phyloP scores from a whole-genome alignment of 805 yeast species.

The Yamadazyma sp. region DNA sequence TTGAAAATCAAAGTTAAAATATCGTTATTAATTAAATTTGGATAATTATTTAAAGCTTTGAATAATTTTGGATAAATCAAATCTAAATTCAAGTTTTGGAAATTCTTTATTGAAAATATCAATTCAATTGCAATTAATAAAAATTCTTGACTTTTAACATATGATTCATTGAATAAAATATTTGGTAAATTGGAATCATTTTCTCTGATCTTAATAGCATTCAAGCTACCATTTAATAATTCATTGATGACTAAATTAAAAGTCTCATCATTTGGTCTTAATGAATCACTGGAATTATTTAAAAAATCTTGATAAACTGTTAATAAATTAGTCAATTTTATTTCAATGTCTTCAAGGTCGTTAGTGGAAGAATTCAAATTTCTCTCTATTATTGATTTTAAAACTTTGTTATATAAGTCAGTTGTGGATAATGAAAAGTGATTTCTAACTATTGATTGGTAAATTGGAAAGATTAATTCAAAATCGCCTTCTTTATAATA shows the following conservation, averaged over 20 bases:
- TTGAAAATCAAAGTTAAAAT: slow-evolving; percentile 13
- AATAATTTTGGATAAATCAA: slow-evolving; percentile 34
- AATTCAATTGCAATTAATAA: slow-evolving; percentile 43
- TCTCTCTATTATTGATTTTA: slow-evolving; percentile 53
- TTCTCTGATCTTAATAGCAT: slow-evolving; percentile 21
- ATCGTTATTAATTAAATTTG: slow-evolving; percentile 22
- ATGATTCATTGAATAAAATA: slow-evolving; percentile 37
- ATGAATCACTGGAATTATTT: slow-evolving; percentile 5
- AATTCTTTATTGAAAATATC: slow-evolving; percentile 43
- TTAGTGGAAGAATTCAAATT: slow-evolving; percentile 35
- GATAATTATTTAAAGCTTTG: slow-evolving; percentile 25
- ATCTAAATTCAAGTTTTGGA: slow-evolving; percentile 30
- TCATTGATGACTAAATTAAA: slow-evolving; percentile 48
- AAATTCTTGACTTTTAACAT: slow-evolving; percentile 42
- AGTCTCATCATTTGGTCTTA: slow-evolving; percentile 56
- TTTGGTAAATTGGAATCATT: slow-evolving; percentile 10
- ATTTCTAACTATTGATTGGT: slow-evolving; percentile 39
- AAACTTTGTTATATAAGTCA: slow-evolving; percentile 50
- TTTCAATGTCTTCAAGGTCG: slow-evolving; percentile 44
- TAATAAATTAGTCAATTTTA: slow-evolving; percentile 57
- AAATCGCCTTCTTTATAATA: slow-evolving; percentile 18
- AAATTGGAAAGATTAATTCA: slow-evolving; percentile 36
- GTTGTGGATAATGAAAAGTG: slow-evolving; percentile 45
- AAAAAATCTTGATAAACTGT: slow-evolving; percentile 69
- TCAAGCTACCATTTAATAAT: slow-evolving; percentile 48